phyloP scores from a whole-genome alignment of 2,329 filamentous ascomycete genomes.

The Orbilia quercus region DNA sequence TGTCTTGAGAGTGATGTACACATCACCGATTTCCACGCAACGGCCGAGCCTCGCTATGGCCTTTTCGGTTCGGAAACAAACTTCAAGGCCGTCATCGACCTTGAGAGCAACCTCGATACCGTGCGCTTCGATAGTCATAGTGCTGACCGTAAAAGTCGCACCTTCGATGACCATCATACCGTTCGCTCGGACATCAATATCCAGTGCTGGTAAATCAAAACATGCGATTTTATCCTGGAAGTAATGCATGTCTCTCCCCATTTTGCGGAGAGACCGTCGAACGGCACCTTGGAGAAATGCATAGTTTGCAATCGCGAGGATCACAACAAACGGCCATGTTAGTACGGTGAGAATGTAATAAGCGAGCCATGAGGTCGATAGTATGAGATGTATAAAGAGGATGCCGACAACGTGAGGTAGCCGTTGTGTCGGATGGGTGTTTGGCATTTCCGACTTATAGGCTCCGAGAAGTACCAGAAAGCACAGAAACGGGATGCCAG shows the following conservation, averaged over 20 bases:
- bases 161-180: conserved; percentile 69
- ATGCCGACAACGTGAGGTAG: conserved; percentile 27
- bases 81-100: conserved; percentile 68
- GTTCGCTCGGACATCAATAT: conserved; percentile 69
- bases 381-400: conserved; percentile 25
- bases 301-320: conserved; percentile 42
- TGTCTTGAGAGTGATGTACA: conserved; percentile 69
- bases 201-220: conserved; percentile 64
- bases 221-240: conserved; percentile 54
- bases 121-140: conserved; percentile 67
- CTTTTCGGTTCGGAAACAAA: conserved; percentile 67
- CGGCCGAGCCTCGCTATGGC: conserved; percentile 67
- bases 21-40: conserved; percentile 67
- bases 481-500: conserved; percentile 45
- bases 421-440: conserved; percentile 34
- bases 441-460: conserved; percentile 27
- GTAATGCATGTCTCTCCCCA: conserved; percentile 50
- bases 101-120: conserved; percentile 69
- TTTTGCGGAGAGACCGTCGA: conserved; percentile 23
- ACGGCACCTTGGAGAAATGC: conserved; percentile 23
- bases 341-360: conserved; percentile 22
- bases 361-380: conserved; percentile 54
- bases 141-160: conserved; percentile 67
- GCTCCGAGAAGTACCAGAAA: conserved; percentile 44
- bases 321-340: conserved; percentile 37